Evolutionary conservation across 208 protist species (phyloP), one percentile per base, ranked within the genome.

Genomic region (Tritrichomonas foetus): DNA sequence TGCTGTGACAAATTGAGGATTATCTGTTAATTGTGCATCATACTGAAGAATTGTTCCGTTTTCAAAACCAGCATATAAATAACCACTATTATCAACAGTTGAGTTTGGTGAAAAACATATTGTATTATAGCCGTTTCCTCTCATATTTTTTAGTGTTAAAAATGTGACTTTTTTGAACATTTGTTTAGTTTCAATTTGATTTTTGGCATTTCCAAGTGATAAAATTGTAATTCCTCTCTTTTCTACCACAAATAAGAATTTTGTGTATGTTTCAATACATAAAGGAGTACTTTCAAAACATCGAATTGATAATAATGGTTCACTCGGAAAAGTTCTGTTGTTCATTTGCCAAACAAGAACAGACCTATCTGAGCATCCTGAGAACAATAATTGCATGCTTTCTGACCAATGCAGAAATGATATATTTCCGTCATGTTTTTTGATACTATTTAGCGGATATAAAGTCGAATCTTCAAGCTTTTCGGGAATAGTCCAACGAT

Each of bases 91-190:
- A 57, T 89, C 78, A 50, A 89, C 78, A 53, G 41, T 89, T 39
- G 78, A 39, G n/a, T 89, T 89, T 14, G 78, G 47, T n/a, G 44
- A 89, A 53, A 89, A 53, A n/a, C 78, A 89, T 27, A 89, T 89
- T 25, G 41, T 47, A 20, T n/a, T 53, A n/a, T 57, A 89, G 8
- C 14, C 25, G 0, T 44, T 89, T 3, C 5, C 5, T 16, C 3
- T 69, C 3, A 30, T 30, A 33, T 30, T 69, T 16, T 69, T 1
- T 20, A 20, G 39, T 53, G 14, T 20, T n/a, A 89, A 44, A 22
- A 57, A 89, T 57, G 33, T 20, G 3, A 89, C 78, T 89, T 89
- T 89, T 89, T 57, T 53, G 47, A 89, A 89, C 39, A 89, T 39
- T 53, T 20, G 27, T 39, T 53, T 20, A 20, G 41, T 53, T 39